phyloP scores from a whole-genome alignment of 1,284 basidiomycete species.

The Sphagnurus paluster region DNA sequence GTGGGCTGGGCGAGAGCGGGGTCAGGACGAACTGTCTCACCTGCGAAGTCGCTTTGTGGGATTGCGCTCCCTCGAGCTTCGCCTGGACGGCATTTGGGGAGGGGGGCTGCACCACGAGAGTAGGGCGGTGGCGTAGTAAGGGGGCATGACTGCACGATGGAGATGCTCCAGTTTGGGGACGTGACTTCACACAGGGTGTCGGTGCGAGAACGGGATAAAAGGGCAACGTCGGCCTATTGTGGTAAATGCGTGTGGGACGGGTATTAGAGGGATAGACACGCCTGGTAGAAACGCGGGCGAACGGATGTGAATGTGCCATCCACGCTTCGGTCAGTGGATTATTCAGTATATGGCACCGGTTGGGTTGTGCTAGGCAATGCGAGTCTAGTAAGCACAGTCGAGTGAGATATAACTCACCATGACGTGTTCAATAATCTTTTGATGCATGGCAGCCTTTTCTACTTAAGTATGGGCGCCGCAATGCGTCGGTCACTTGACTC shows the following conservation, averaged over 20 bases:
- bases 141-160: constrained; percentile 63
- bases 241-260: constrained; percentile 55
- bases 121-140: constrained; percentile 63
- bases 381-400: too few species aligned
- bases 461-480: too few species aligned
- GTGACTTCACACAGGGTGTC: constrained; percentile 29
- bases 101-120: constrained; percentile 39
- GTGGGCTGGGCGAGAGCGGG: constrained; percentile 43
- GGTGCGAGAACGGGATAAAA: constrained; percentile 64
- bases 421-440: constrained; percentile 73
- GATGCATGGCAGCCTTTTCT: too few species aligned
- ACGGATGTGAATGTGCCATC: constrained; percentile 78
- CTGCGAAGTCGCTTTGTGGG: constrained; percentile 27
- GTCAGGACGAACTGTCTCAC: constrained; percentile 64
- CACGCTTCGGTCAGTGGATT: constrained; percentile 71
- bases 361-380: constrained; percentile 73
- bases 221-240: constrained; percentile 58
- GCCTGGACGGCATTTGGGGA: constrained; percentile 43
- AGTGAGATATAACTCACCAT: constrained; percentile 60
- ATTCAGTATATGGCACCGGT: constrained; percentile 67
- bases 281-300: constrained; percentile 65
- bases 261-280: constrained; percentile 62
- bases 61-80: constrained; percentile 33
- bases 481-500: too few species aligned
- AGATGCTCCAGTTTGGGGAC: constrained; percentile 32